Percentiles rank a stretch among this genome's conserved stretches.
phyloP scores from a whole-genome alignment of 2,329 filamentous ascomycete genomes.

The Colletotrichum sidae region DNA sequence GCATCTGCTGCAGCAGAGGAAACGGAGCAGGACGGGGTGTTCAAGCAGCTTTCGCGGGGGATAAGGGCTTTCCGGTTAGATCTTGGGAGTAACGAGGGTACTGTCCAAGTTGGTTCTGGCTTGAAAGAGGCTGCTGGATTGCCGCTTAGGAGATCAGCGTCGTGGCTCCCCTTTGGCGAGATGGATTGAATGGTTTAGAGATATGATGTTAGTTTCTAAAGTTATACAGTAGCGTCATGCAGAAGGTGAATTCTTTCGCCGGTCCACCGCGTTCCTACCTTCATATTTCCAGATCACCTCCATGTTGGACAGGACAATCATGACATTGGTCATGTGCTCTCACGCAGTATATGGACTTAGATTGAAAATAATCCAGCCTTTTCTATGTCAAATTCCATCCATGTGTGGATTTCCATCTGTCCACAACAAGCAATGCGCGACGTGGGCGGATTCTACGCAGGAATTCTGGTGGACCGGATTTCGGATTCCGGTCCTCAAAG shows the following conservation, averaged over 20 bases:
- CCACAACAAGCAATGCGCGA: not conserved
- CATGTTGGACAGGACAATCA: too few relatives aligned
- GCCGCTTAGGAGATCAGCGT: not conserved
- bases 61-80: not conserved
- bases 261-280: too few relatives aligned
- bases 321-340: too few relatives aligned
- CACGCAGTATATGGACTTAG: too few relatives aligned
- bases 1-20: not conserved
- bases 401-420: not conserved
- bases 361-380: too few relatives aligned
- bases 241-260: too few relatives aligned
- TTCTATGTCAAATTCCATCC: not conserved
- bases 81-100: not conserved
- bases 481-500: slow-evolving; percentile 15
- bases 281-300: too few relatives aligned
- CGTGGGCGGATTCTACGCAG: not conserved
- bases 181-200: too few relatives aligned
- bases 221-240: too few relatives aligned
- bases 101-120: not conserved
- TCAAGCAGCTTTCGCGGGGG: not conserved
- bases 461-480: slow-evolving; percentile 9
- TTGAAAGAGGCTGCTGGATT: not conserved
- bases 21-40: not conserved
- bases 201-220: too few relatives aligned
- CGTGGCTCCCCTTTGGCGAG: too few relatives aligned